Evolutionary conservation across 306 rosid species (phyloP).

Genomic region (Mimosa pudica): DNA sequence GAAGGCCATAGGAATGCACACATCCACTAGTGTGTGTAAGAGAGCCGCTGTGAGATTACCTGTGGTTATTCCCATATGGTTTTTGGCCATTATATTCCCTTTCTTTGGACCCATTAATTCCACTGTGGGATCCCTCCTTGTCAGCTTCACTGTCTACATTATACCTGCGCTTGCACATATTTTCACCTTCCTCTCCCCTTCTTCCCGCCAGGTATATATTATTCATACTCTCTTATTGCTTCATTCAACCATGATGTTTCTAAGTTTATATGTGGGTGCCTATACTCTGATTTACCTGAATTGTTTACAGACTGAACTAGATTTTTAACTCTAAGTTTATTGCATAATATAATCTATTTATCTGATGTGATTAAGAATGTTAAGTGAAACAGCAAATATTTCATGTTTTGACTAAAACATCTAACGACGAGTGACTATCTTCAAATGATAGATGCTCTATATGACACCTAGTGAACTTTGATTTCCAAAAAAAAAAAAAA

Average conservation of each 20-base stretch:
- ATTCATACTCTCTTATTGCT: neutral
- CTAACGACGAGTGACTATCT: no score
- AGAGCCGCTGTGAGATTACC: slow-evolving; percentile 80
- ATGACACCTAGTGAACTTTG: no score
- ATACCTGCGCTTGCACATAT: slow-evolving; percentile 89
- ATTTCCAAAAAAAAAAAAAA: no score
- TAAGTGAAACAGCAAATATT: no score
- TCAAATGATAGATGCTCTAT: no score
- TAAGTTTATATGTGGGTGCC: neutral
- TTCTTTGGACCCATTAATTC: slow-evolving; percentile 97
- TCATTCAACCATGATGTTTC: neutral
- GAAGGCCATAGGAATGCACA: slow-evolving; percentile 78
- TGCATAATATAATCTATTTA: no score
- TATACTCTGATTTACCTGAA: no score
- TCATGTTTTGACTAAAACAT: no score
- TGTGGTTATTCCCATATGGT: slow-evolving; percentile 84
- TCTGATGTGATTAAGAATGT: no score
- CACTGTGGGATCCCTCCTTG: slow-evolving; percentile 97
- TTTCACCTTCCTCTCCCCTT: slow-evolving; percentile 82
- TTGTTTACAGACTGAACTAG: no score
- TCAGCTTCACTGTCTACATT: slow-evolving; percentile 98
- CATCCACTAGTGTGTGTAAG: slow-evolving; percentile 75
- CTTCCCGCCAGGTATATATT: slow-evolving; percentile 67
- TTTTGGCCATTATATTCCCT: slow-evolving; percentile 79
- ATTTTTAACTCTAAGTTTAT: no score